A percentile compares a stretch with the other conserved stretches of the same genome.
phyloP scores from a whole-genome alignment of 805 yeast species.

The Wickerhamiella parazyma region DNA sequence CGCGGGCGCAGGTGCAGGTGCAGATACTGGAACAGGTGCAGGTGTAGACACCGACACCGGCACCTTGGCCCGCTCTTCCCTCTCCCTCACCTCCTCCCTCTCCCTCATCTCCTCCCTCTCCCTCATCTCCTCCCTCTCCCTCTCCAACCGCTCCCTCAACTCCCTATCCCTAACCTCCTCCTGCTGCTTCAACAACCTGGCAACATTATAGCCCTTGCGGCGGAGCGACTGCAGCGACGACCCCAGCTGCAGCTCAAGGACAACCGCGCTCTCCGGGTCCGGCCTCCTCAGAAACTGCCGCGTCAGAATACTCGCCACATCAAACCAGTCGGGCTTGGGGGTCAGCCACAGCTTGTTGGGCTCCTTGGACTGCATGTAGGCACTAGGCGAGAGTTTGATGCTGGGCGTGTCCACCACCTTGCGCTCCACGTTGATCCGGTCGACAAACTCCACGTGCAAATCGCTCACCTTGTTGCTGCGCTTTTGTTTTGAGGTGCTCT shows the following conservation, averaged over 20 bases:
- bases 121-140: conserved; percentile 8
- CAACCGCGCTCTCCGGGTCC: conserved; percentile 28
- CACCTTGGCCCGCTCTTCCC: conserved; percentile 2
- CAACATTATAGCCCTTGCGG: conserved; percentile 29
- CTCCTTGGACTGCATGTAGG: conserved; percentile 14
- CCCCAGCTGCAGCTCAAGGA: conserved; percentile 27
- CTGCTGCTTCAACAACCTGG: conserved; percentile 21
- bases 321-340: conserved; percentile 26
- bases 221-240: conserved; percentile 22
- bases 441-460: conserved; percentile 19
- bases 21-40: too few species aligned
- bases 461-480: conserved; percentile 11
- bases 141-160: not conserved
- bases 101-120: conserved; percentile 5
- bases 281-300: conserved; percentile 22
- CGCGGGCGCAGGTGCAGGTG: not conserved
- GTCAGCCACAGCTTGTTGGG: conserved; percentile 16
- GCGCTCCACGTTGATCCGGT: conserved; percentile 19
- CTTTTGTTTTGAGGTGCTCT: conserved; percentile 19
- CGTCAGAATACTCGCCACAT: conserved; percentile 25
- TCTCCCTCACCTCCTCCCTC: conserved; percentile 10
- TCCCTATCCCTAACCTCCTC: conserved; percentile 13
- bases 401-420: conserved; percentile 18
- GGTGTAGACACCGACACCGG: too few species aligned
- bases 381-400: conserved; percentile 12